Base-by-base conservation (phyloP, 495 filamentous ascomycete species). In the Ascodesmis nigricans region DNA sequence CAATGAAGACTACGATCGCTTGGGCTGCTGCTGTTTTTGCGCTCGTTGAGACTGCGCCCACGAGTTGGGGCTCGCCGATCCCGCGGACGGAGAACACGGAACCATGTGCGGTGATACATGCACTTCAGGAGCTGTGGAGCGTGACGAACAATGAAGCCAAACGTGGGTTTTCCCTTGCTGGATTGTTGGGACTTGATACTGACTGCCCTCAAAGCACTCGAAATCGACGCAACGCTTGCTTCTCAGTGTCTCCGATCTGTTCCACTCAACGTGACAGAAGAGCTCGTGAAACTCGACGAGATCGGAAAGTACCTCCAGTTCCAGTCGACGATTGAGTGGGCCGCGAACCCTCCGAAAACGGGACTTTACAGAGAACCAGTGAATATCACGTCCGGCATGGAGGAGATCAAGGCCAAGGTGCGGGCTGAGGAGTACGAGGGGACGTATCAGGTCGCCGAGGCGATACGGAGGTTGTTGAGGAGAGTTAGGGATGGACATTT, bases 261-360 rank as follows among this genome's bases (percentile, higher is more conserved):
- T 25, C 23, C 23, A 6, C 23, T 25, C 6, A 25, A 25, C 11
- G 23, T 11, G 6, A 25, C 23, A 25, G 11, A 25, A 6, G 23
- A 6, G 6, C 6, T 25, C 11, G 6, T 6, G 11, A 6, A 6
- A 6, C 6, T 25, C 11, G 23, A 11, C 23, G 23, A 25, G 23
- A 6, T 25, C 11, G 6, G 23, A 13, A 38, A 32, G 0, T 42
- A 21, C 26, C 17, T 42, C 16, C 27, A 36, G 21, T 42, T 42
- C 28, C 39, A 42, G 21, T 42, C 39, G 11, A 38, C 28, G 31
- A 14, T 42, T 15, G 39, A 32, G 17, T 42, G 31, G 24, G 20
- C 23, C 11, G 33, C 28, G 17, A 15, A 42, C 18, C 34, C 34
- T 20, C 39, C 39, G 6, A 6, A 10, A 29, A 21, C 28, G 17